These are phyloP conservation scores for Petrea volubilis DNA, from an alignment of 257 asterid species.

Conservation along the genomic window DNA sequence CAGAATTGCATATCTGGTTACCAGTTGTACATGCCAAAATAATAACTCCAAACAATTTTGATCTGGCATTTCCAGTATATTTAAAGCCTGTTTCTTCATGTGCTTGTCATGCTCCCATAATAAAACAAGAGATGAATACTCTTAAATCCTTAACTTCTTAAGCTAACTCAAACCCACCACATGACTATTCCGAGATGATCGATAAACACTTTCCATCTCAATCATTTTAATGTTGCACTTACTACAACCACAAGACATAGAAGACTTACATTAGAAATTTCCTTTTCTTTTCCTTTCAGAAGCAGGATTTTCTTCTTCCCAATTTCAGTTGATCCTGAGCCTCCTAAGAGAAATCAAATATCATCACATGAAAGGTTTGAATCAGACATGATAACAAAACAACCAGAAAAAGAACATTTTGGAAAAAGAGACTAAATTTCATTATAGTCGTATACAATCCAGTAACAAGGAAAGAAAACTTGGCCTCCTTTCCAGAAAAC, in stretches of 20 bases:
- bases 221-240: not conserved
- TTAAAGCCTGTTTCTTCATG: not conserved
- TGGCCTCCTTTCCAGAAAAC: not conserved
- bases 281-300: conserved; percentile 82
- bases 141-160: not conserved
- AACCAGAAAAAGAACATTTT: conserved; percentile 5
- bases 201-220: not conserved
- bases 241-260: conserved; percentile 13
- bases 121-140: not conserved
- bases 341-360: conserved; percentile 34
- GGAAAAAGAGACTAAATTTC: not conserved
- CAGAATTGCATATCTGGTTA: not conserved
- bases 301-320: conserved; percentile 84
- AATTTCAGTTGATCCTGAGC: conserved; percentile 42
- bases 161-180: not conserved
- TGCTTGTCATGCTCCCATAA: not conserved
- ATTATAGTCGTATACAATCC: not conserved
- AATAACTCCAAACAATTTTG: not conserved
- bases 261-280: conserved; percentile 61
- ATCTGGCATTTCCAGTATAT: not conserved
- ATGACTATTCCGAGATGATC: not conserved
- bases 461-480: not conserved
- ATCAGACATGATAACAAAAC: conserved; percentile 5
- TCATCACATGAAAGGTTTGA: conserved; percentile 17
- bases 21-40: not conserved